Percentiles rank a stretch among this genome's conserved stretches.
phyloP scores from a whole-genome alignment of 2,329 filamentous ascomycete genomes.

The Botrytis tulipae region DNA sequence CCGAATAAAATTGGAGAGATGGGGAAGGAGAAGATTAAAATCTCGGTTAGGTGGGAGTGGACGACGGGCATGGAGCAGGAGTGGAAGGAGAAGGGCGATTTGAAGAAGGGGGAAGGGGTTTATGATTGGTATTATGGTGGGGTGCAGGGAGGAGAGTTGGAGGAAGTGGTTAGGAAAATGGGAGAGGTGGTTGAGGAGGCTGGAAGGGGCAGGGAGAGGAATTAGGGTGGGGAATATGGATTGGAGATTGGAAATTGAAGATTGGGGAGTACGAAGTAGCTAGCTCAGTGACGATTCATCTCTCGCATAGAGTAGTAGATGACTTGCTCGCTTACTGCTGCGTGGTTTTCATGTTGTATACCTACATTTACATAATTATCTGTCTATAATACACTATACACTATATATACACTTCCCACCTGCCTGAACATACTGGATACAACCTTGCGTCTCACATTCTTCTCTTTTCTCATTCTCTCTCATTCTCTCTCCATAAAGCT shows the following conservation, averaged over 20 bases:
- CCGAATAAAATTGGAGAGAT: neutral
- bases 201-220: constrained; percentile 18
- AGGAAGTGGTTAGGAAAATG: constrained; percentile 29
- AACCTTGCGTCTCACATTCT: too few relatives aligned
- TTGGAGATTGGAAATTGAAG: too few relatives aligned
- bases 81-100: constrained; percentile 18
- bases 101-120: constrained; percentile 25
- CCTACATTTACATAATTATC: too few relatives aligned
- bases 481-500: too few relatives aligned
- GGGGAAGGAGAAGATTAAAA: constrained; percentile 9
- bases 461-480: too few relatives aligned
- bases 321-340: neutral
- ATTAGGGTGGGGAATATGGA: neutral
- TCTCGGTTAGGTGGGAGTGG: constrained; percentile 11
- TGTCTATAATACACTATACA: too few relatives aligned
- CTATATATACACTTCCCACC: too few relatives aligned
- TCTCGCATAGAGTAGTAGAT: neutral
- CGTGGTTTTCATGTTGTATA: neutral
- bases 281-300: too few relatives aligned
- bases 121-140: constrained; percentile 32
- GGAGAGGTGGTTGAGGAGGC: constrained; percentile 30
- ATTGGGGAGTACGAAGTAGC: too few relatives aligned
- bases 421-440: too few relatives aligned
- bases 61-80: constrained; percentile 18
- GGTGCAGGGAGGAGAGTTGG: constrained; percentile 24